These are phyloP conservation scores for Entophlyctis luteolus DNA, from an alignment of 192 early-diverging fungal species.

Conservation along the genomic window DNA sequence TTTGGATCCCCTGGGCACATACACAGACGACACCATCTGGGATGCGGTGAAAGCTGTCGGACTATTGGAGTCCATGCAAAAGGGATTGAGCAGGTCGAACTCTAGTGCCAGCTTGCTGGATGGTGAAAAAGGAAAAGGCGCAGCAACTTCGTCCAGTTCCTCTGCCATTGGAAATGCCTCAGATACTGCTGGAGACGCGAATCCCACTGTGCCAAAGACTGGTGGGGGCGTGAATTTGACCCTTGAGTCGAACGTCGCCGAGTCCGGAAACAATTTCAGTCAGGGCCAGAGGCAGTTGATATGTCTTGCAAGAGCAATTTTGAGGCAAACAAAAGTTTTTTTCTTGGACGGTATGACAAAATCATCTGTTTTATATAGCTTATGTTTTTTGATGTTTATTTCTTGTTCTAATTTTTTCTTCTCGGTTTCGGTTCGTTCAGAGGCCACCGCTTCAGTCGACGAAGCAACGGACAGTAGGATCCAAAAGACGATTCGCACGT, in stretches of 20 bases:
- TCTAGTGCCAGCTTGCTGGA: not conserved
- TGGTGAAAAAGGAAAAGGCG: not conserved
- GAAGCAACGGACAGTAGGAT: constrained; percentile 66
- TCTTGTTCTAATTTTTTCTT: constrained; percentile 14
- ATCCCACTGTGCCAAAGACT: constrained; percentile 10
- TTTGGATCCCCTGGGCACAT: constrained; percentile 65
- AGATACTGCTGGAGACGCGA: not conserved
- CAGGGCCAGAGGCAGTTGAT: constrained; percentile 43
- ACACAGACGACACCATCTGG: constrained; percentile 31
- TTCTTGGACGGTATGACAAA: constrained; percentile 33
- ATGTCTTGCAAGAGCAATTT: constrained; percentile 49
- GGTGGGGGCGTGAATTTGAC: constrained; percentile 28
- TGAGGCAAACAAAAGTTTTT: constrained; percentile 31
- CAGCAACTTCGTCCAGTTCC: not conserved
- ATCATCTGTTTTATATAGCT: no score
- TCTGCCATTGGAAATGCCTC: not conserved
- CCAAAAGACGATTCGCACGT: constrained; percentile 62
- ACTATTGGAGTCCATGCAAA: constrained; percentile 54
- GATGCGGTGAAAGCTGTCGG: constrained; percentile 65
- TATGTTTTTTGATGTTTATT: not conserved
- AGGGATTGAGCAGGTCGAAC: constrained; percentile 4
- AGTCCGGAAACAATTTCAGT: constrained; percentile 31
- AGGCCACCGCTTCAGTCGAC: constrained; percentile 66
- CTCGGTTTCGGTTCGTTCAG: not conserved
- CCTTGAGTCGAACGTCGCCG: constrained; percentile 52